phyloP scores from a whole-genome alignment of 2,329 filamentous ascomycete species.

The Colletotrichum musicola region DNA sequence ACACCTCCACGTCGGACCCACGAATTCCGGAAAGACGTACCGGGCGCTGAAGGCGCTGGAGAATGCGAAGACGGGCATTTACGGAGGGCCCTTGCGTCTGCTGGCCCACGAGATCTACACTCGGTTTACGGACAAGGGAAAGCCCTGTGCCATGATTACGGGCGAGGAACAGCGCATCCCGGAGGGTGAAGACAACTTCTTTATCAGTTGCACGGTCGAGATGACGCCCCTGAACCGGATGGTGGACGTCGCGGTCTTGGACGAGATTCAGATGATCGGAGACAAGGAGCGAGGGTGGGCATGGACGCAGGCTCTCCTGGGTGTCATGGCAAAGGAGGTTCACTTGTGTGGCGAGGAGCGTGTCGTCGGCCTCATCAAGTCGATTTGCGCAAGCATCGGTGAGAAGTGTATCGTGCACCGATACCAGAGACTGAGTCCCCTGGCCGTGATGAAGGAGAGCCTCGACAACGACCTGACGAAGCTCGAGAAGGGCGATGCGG shows the following conservation, averaged over 20 bases:
- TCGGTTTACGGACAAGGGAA: conserved; percentile 84
- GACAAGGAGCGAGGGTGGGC: conserved; percentile 86
- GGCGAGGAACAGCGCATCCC: conserved; percentile 88
- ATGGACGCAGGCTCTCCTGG: conserved; percentile 92
- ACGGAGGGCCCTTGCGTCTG: conserved; percentile 89
- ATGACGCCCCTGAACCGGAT: conserved; percentile 73
- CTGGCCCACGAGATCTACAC: conserved; percentile 95
- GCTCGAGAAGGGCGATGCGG: conserved; percentile 88
- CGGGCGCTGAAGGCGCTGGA: conserved; percentile 89
- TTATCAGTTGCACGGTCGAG: conserved; percentile 93
- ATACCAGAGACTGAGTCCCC: conserved; percentile 85
- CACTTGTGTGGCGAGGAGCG: conserved; percentile 94
- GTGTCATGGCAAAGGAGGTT: conserved; percentile 87
- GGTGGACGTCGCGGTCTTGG: conserved; percentile 93
- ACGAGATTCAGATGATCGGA: conserved; percentile 98
- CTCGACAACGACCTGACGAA: conserved; percentile 73
- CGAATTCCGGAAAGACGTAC: conserved; percentile 98
- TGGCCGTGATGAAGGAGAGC: conserved; percentile 74
- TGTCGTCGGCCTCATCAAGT: conserved; percentile 81
- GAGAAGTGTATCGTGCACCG: conserved; percentile 85
- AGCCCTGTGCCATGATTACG: conserved; percentile 83
- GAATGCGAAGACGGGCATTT: conserved; percentile 80
- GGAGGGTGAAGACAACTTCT: conserved; percentile 65
- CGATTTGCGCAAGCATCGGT: conserved; percentile 82
- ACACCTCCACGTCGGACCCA: conserved; percentile 94